Evolutionary conservation across 176 grass and related monocot species (phyloP).

Genomic region (Urochloa ruziziensis): DNA sequence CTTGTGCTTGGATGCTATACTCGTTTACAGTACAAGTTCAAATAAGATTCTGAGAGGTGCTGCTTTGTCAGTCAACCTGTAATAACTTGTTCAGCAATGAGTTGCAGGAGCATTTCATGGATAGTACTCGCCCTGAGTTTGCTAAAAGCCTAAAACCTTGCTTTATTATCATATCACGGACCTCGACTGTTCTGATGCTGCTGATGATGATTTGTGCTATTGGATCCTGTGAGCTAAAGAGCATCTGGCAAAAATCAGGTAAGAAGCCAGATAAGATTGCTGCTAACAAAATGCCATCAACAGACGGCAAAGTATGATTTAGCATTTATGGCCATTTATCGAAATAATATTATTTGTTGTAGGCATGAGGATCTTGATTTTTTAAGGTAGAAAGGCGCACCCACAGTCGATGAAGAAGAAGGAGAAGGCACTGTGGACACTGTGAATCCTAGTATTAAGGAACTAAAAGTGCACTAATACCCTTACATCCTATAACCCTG

Average conservation of each 20-base stretch:
- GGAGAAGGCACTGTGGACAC: not conserved
- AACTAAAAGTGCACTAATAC: not conserved
- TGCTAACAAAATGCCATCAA: not conserved
- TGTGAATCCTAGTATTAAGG: not conserved
- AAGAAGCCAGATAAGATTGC: not conserved
- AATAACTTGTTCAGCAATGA: not conserved
- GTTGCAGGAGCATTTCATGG: no score
- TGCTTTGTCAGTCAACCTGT: not conserved
- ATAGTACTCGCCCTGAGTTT: not conserved
- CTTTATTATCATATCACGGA: not conserved
- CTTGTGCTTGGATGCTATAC: not conserved
- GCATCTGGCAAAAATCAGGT: not conserved
- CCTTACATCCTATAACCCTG: not conserved
- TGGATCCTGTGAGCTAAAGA: not conserved
- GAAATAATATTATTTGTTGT: not conserved
- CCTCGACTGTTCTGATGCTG: not conserved
- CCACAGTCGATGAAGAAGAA: no score
- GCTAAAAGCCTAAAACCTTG: not conserved
- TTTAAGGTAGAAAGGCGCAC: not conserved
- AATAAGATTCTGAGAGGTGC: slow-evolving; percentile 29
- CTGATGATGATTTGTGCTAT: not conserved
- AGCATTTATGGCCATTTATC: not conserved
- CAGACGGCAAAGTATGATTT: not conserved
- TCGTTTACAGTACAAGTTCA: not conserved
- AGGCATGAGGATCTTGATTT: not conserved